Evolutionary conservation across 2,329 filamentous ascomycete species (phyloP).

Genomic region (Xylaria sp.): DNA sequence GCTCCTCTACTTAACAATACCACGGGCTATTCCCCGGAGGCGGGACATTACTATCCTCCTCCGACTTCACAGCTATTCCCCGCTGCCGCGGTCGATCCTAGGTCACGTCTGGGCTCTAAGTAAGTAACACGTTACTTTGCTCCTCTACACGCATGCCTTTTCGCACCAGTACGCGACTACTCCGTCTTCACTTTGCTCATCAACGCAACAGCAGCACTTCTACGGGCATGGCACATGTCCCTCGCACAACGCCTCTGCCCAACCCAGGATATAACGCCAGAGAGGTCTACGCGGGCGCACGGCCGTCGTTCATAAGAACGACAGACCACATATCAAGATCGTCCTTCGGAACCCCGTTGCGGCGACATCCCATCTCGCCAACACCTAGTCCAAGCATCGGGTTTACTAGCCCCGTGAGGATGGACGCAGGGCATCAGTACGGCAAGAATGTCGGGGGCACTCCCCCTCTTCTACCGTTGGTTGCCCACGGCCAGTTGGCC

Average conservation of each 20-base stretch:
- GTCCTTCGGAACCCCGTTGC: conserved; percentile 60
- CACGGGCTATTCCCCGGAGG: conserved; percentile 63
- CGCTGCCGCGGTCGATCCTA: conserved; percentile 59
- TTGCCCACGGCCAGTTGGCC: conserved; percentile 68
- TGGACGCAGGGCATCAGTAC: conserved; percentile 59
- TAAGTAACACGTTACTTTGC: conserved; percentile 55
- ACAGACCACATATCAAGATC: conserved; percentile 64
- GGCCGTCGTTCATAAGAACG: conserved; percentile 61
- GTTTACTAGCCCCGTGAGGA: conserved; percentile 60
- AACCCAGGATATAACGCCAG: conserved; percentile 63
- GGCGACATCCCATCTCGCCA: conserved; percentile 65
- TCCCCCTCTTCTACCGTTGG: conserved; percentile 64
- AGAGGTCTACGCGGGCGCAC: conserved; percentile 64
- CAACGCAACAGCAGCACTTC: conserved; percentile 59
- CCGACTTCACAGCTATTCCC: conserved; percentile 51
- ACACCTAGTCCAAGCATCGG: conserved; percentile 61
- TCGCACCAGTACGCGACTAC: neutral
- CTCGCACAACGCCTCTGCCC: conserved; percentile 64
- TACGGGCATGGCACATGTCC: conserved; percentile 68
- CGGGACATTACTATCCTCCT: conserved; percentile 59
- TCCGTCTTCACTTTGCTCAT: conserved; percentile 50
- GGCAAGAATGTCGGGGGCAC: conserved; percentile 57
- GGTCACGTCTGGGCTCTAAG: conserved; percentile 66
- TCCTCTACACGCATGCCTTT: conserved; percentile 24
- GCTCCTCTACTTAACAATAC: conserved; percentile 60